Base-by-base conservation (phyloP, 495 filamentous ascomycete species). In the Cercophora sp. region DNA sequence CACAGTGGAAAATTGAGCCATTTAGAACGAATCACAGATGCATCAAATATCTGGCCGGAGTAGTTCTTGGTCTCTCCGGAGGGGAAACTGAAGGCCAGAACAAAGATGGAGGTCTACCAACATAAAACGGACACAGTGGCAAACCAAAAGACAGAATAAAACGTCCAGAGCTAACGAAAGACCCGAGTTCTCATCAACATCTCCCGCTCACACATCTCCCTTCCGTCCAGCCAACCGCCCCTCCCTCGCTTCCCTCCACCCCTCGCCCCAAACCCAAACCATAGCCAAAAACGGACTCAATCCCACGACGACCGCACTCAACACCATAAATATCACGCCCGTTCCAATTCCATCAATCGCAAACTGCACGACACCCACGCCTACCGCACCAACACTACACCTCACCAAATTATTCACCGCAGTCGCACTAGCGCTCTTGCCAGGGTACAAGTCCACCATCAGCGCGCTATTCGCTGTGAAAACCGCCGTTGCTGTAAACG, bases 331-430 rank as follows among this genome's bases (percentile, higher is more conserved):
- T 32, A 76, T 78, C 78, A 80, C 81, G 0, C 82, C 81, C 10
- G 70, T 65, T 2, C 83, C 85, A 75, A 86, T 79, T 0, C 58
- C 70, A 16, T 77, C 64, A 18, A 83, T 66, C 72, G 85, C 82
- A 4, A 78, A 77, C 55, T 79, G 73, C 46, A 87, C 77, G n/a
- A 78, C 63, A 1, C 78, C 85, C 16, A 82, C 81, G 0, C 79
- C 81, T 0, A 67, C 83, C 5, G 84, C 84, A 1, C 84, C 83
- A 22, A 86, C 61, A 44, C 79, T 57, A 65, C 83, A 87, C 8
- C 85, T 67, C 3, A 78, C 68, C 3, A 88, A 64, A 54, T 87
- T 86, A 51, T 81, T 85, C 9, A 83, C 79, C 8, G 85, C 85
- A 5, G 84, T 83, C 0, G 81, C 81, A 4, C 82, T 80, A 0